Percentiles rank a stretch among this genome's conserved stretches.
phyloP scores from a whole-genome alignment of 2,329 filamentous ascomycete species.

The Fusarium cicatricum region DNA sequence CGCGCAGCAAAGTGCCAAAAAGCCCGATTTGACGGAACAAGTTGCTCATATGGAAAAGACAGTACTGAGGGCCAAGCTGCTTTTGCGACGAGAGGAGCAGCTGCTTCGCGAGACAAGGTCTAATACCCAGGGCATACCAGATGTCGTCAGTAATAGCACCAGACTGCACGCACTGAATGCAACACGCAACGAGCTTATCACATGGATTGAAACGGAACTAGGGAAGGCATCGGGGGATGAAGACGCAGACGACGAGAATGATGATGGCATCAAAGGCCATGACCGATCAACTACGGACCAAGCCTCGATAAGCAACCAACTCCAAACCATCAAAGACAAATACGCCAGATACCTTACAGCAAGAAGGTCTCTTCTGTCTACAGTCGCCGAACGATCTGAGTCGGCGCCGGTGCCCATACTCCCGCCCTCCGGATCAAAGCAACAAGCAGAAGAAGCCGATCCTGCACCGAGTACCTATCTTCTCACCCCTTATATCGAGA shows the following conservation, averaged over 20 bases:
- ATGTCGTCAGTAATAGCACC: constrained; percentile 48
- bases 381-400: constrained; percentile 47
- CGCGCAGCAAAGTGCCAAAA: constrained; percentile 49
- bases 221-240: constrained; percentile 57
- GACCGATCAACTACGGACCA: constrained; percentile 35
- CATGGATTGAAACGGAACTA: constrained; percentile 71
- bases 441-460: constrained; percentile 22
- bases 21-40: constrained; percentile 56
- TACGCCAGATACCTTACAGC: constrained; percentile 62
- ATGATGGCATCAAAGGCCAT: constrained; percentile 36
- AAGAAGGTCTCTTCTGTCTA: constrained; percentile 57
- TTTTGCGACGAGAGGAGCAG: constrained; percentile 64
- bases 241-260: constrained; percentile 39
- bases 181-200: constrained; percentile 67
- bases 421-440: constrained; percentile 13
- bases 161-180: constrained; percentile 63
- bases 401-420: constrained; percentile 38
- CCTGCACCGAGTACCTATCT: constrained; percentile 50
- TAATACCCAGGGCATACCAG: constrained; percentile 48
- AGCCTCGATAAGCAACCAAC: constrained; percentile 47
- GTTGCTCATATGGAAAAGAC: constrained; percentile 64
- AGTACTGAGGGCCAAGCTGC: constrained; percentile 65
- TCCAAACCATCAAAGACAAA: constrained; percentile 60
- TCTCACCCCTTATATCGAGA: constrained; percentile 64
- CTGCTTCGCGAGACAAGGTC: constrained; percentile 59